Evolutionary conservation across 2,329 filamentous ascomycete genomes (phyloP), one percentile per base, ranked within the genome.

Genomic region (Aspergillus aculeatus): DNA sequence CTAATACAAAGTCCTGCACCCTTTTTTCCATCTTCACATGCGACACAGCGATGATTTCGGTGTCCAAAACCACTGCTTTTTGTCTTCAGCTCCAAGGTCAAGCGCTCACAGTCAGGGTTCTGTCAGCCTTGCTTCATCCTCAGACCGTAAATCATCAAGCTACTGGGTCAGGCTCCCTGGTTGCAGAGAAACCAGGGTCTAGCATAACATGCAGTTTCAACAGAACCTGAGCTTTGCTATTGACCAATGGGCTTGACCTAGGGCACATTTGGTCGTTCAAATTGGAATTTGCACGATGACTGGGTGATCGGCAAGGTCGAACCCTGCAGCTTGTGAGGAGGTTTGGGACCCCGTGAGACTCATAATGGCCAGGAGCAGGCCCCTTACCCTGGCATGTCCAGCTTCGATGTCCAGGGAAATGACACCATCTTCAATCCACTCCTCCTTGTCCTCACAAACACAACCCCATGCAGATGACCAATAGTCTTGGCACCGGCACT

Each of bases 221-320:
- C 16, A n/a, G 41, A 16, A 47, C 21, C 1, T 31, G 41, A 23
- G 31, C 24, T 48, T 5, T 19, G 41, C 32, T 3, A 47, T 48
- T 47, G 49, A 19, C 38, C 12, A 41, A 51, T 59, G 57, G 50
- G 54, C 54, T 54, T 54, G 60, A 59, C 57, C 26, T 41, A 12
- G 23, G 24, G 24, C 16, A 19, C 53, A 53, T 52, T 35, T 35
- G 53, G 56, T 56, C n/a, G n/a, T 24, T 10, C 10, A 21, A 11
- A 24, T 12, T 29, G 4, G 4, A 38, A 11, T 49, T 21, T 51
- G 21, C 24, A 29, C 9, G 10, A 38, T 26, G 47, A 26, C 19
- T 57, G 49, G 16, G 38, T 38, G 58, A 53, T 53, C 38, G 32
- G 48, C 54, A 16, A 35, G 31, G 50, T 58, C 56, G 54, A 50